These are phyloP conservation scores for Kuraishia ogatae DNA, from an alignment of 805 yeast species.

Conservation along the genomic window DNA sequence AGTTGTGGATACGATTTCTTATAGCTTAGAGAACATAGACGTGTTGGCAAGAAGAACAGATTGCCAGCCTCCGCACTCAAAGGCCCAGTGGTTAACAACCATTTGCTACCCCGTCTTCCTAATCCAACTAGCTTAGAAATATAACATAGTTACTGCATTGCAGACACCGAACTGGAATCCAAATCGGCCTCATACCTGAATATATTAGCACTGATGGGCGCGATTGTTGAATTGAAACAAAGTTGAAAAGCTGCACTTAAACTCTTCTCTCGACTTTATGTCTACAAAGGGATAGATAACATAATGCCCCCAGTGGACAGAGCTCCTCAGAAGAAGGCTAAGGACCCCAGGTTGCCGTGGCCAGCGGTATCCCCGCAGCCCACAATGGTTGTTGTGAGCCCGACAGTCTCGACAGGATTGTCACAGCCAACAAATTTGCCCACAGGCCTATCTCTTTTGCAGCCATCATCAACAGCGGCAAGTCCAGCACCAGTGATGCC, in stretches of 20 bases:
- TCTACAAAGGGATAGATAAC: neutral
- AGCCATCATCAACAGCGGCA: neutral
- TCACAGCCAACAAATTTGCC: neutral
- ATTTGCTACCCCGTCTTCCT: neutral
- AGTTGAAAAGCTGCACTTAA: neutral
- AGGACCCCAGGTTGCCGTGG: neutral
- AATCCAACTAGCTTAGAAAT: neutral
- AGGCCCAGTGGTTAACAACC: neutral
- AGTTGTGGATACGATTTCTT: too few species aligned
- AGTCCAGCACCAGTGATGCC: neutral
- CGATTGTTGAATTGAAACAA: neutral
- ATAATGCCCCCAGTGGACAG: neutral
- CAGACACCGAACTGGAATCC: too few species aligned
- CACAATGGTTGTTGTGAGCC: neutral
- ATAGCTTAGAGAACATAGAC: neutral
- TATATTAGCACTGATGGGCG: neutral
- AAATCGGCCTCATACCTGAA: neutral
- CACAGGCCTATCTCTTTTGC: neutral
- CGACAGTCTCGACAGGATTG: neutral
- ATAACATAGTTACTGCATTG: neutral
- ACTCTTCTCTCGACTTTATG: neutral
- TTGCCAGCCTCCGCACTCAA: neutral
- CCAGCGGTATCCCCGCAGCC: neutral
- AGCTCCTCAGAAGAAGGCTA: neutral
- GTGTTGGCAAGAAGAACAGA: neutral